Conservation (phyloP, 2,329 filamentous ascomycete genomes). For the Colletotrichum karsti region DNA sequence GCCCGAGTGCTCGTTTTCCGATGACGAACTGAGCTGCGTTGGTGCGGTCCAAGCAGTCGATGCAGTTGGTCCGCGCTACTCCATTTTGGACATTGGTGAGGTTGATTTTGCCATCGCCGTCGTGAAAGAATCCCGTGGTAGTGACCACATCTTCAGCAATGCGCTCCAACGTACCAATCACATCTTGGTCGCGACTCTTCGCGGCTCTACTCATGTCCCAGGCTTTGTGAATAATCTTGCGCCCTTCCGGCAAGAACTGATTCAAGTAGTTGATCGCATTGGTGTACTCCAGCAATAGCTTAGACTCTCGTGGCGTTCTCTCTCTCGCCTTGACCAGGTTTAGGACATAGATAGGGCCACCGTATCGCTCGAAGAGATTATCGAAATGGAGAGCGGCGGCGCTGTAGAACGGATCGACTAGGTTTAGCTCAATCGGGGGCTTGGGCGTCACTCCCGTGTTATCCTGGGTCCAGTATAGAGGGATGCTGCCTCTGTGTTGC, state of each 20-base stretch:
- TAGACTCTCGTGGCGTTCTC: slow-evolving; percentile 88
- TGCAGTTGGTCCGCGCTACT: slow-evolving; percentile 94
- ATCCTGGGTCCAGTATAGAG: slow-evolving; percentile 97
- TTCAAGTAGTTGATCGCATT: slow-evolving; percentile 91
- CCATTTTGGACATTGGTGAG: slow-evolving; percentile 84
- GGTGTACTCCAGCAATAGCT: slow-evolving; percentile 87
- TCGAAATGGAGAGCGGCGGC: slow-evolving; percentile 95
- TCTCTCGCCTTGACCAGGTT: slow-evolving; percentile 93
- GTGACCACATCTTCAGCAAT: slow-evolving; percentile 89
- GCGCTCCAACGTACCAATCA: slow-evolving; percentile 88
- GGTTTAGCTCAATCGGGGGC: slow-evolving; percentile 92
- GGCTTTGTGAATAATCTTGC: slow-evolving; percentile 91
- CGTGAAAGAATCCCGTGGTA: slow-evolving; percentile 93
- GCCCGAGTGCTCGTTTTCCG: slow-evolving; percentile 89
- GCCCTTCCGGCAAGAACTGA: slow-evolving; percentile 84
- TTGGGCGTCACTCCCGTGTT: slow-evolving; percentile 95
- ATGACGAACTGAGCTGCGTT: slow-evolving; percentile 99
- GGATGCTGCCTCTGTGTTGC: slow-evolving; percentile 96
- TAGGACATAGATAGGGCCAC: slow-evolving; percentile 88
- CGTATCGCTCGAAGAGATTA: slow-evolving; percentile 92
- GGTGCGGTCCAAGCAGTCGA: slow-evolving; percentile 95
- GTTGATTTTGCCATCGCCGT: slow-evolving; percentile 77
- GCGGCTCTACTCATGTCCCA: slow-evolving; percentile 99
- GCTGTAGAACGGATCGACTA: slow-evolving; percentile 96
- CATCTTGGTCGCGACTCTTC: slow-evolving; percentile 90